Evolutionary conservation across 1,139 yeast genomes (phyloP), one percentile per base, ranked within the genome.

Genomic region (Eremothecium sinecaudum): DNA sequence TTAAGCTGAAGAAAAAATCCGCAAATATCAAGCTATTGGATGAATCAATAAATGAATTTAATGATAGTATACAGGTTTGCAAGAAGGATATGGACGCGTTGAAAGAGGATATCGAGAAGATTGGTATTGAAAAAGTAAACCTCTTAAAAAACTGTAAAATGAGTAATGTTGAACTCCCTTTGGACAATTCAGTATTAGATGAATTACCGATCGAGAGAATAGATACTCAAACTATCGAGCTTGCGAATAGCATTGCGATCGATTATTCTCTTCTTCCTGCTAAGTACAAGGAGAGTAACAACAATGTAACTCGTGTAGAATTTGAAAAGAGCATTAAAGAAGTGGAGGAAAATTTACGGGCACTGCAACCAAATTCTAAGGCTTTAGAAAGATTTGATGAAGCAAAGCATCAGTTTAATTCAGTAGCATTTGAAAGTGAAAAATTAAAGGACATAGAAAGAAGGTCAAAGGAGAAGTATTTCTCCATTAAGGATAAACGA

Each of bases 321-420:
- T 52, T 73, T 16, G 67, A 63, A 33, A 69, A 66, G 5, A 57
- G 67, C 34, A 63, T 77, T 10, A 71, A 69, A 38, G 66, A 68
- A 1, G 69, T 79, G 31, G 65, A 75, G 4, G 70, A 71, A 20
- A 74, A 69, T 24, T 59, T 87, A 34, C 79, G 74, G 31, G 62
- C 62, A 32, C 63, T 83, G 48, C 75, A 84, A 16, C 94, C 95
- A 11, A 86, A 86, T 54, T 67, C 77, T 18, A 79, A 80, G 46
- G 95, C 96, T 0, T 64, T 71, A 18, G 93, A 82, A 41, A 70
- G 94, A 49, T 66, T 83, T 34, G 69, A 65, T 30, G 90, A 80
- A 38, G 83, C 81, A 4, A 79, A 79, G 45, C 61, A 58, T 4
- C 74, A 75, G 44, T 66, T 80, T 29, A 66, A 67, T 14, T 73